phyloP scores from a whole-genome alignment of 2,329 filamentous ascomycete genomes.

The Talaromyces verruculosus region DNA sequence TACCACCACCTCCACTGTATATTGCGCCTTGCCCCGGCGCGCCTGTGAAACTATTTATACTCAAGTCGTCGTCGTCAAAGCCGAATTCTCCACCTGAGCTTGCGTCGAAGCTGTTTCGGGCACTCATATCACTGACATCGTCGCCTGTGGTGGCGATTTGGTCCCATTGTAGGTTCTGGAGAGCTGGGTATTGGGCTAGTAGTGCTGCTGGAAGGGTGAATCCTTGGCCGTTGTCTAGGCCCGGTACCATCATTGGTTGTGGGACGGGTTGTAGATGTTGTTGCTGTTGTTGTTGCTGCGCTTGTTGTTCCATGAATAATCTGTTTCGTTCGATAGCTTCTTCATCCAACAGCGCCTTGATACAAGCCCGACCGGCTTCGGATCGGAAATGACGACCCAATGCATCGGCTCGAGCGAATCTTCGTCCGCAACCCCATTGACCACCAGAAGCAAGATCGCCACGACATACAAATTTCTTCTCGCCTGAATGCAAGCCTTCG shows the following conservation, averaged over 20 bases:
- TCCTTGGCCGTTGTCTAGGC: constrained; percentile 58
- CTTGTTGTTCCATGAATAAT: constrained; percentile 69
- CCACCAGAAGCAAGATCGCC: constrained; percentile 80
- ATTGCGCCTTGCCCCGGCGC: constrained; percentile 34
- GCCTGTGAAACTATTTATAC: constrained; percentile 25
- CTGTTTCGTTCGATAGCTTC: constrained; percentile 82
- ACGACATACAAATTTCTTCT: constrained; percentile 98
- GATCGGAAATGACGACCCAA: constrained; percentile 92
- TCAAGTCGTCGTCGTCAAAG: constrained; percentile 46
- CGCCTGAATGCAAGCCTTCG: constrained; percentile 91
- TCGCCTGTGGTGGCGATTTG: constrained; percentile 62
- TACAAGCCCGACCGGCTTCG: constrained; percentile 92
- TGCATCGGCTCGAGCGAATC: constrained; percentile 93
- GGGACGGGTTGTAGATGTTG: constrained; percentile 59
- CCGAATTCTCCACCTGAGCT: constrained; percentile 47
- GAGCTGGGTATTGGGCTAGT: constrained; percentile 84
- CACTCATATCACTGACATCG: constrained; percentile 62
- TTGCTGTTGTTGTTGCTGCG: constrained; percentile 46
- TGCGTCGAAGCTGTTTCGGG: constrained; percentile 54
- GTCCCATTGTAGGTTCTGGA: constrained; percentile 91
- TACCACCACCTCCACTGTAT: constrained; percentile 26
- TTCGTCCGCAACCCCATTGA: constrained; percentile 87
- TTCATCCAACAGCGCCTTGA: constrained; percentile 94
- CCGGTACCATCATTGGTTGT: constrained; percentile 61
- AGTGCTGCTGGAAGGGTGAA: constrained; percentile 82